These are phyloP conservation scores for Canavalia ensiformis DNA, from an alignment of 306 rosid species.

Conservation along the genomic window DNA sequence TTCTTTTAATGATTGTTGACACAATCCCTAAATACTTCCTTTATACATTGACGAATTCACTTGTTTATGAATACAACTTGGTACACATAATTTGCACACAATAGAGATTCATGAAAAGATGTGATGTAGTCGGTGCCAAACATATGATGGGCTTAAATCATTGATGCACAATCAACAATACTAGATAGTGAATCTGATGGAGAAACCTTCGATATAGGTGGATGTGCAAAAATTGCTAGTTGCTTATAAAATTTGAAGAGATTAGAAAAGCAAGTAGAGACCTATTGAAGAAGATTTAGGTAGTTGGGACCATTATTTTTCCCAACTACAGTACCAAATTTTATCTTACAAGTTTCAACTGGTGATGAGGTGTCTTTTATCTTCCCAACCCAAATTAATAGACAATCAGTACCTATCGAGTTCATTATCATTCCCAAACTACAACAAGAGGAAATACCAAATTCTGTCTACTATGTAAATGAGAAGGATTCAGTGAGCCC, in stretches of 20 bases:
- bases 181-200: constrained; percentile 55
- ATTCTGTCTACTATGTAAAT: not conserved
- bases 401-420: constrained; percentile 81
- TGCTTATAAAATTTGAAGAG: constrained; percentile 77
- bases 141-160: constrained; percentile 50
- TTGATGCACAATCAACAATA: constrained; percentile 46
- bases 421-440: constrained; percentile 57
- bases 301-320: constrained; percentile 94
- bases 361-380: constrained; percentile 96
- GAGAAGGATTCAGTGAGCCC: too few relatives aligned
- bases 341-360: constrained; percentile 89
- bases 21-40: too few relatives aligned
- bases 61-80: too few relatives aligned
- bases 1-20: too few relatives aligned
- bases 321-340: constrained; percentile 84
- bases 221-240: constrained; percentile 91
- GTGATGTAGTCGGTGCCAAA: constrained; percentile 85
- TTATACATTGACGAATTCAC: too few relatives aligned
- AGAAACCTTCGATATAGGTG: constrained; percentile 81
- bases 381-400: constrained; percentile 91
- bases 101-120: constrained; percentile 86
- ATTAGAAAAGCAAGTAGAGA: constrained; percentile 96
- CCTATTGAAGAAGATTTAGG: constrained; percentile 85
- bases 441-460: constrained; percentile 56
- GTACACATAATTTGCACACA: too few relatives aligned